These are phyloP conservation scores for Colletotrichum sp. DNA, from an alignment of 2,329 filamentous ascomycete species.

Conservation along the genomic window DNA sequence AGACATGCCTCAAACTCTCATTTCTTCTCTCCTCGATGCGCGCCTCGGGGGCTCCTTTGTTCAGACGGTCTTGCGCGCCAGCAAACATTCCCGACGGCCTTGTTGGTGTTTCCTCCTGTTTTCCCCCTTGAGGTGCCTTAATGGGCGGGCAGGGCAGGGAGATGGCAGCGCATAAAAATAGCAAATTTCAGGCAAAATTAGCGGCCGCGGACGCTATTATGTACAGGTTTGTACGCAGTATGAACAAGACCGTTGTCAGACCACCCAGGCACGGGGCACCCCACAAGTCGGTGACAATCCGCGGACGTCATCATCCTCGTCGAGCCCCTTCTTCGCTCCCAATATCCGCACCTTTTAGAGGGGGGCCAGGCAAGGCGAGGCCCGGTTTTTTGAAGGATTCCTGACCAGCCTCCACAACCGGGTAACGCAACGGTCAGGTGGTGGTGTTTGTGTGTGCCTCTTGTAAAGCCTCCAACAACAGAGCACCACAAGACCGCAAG, in stretches of 20 bases:
- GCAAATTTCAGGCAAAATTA: neutral
- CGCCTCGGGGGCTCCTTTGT: neutral
- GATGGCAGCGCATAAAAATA: constrained; percentile 4
- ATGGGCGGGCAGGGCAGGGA: neutral
- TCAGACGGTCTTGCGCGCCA: neutral
- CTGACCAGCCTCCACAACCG: neutral
- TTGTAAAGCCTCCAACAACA: neutral
- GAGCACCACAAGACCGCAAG: neutral
- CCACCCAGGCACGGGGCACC: constrained; percentile 2
- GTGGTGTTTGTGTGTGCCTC: neutral
- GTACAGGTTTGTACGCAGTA: neutral
- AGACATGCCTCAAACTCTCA: constrained; percentile 2
- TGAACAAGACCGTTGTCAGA: constrained; percentile 12
- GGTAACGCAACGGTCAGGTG: neutral
- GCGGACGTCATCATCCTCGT: constrained; percentile 3
- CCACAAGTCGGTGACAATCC: neutral
- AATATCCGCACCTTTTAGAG: neutral
- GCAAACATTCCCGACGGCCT: neutral
- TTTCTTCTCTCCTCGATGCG: neutral
- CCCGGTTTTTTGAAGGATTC: neutral
- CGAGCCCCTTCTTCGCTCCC: neutral
- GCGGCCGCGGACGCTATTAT: neutral
- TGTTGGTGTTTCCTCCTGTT: neutral
- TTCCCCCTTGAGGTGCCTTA: neutral
- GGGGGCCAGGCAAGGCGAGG: neutral